Evolutionary conservation across 306 rosid species (phyloP).

Genomic region (Vigna unguiculata): DNA sequence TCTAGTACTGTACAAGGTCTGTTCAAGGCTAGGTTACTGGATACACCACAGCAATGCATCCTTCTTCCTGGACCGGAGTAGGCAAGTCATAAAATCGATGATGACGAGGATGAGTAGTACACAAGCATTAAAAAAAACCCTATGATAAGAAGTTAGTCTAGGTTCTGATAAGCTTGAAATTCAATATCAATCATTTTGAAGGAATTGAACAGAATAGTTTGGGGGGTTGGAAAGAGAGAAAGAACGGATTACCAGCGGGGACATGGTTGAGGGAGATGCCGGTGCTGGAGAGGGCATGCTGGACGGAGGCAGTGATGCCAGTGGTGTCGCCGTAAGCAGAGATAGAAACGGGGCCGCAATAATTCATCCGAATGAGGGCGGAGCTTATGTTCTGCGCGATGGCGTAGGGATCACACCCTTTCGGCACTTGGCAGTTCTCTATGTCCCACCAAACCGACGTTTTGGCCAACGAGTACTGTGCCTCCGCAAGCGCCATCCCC

Average conservation of each 20-base stretch:
- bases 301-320: slow-evolving; percentile 67
- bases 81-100: neutral
- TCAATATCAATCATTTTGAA: neutral
- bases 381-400: slow-evolving; percentile 92
- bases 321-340: slow-evolving; percentile 88
- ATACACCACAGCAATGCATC: neutral
- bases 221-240: neutral
- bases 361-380: slow-evolving; percentile 73
- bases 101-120: neutral
- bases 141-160: neutral
- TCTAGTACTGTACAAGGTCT: neutral
- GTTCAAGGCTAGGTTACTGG: neutral
- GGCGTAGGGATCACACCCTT: slow-evolving; percentile 67
- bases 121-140: neutral
- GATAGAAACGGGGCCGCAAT: slow-evolving; percentile 85
- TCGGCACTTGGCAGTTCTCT: slow-evolving; percentile 88
- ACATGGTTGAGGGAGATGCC: slow-evolving; percentile 91
- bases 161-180: neutral
- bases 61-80: neutral
- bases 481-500: slow-evolving; percentile 54
- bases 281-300: slow-evolving; percentile 88
- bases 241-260: slow-evolving; percentile 66
- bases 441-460: slow-evolving; percentile 97
- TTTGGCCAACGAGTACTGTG: slow-evolving; percentile 72
- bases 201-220: neutral